A percentile compares a stretch with the other conserved stretches of the same genome.
Evolutionary conservation across 139 green algal species (phyloP).

Genomic region (Micractinium conductrix): DNA sequence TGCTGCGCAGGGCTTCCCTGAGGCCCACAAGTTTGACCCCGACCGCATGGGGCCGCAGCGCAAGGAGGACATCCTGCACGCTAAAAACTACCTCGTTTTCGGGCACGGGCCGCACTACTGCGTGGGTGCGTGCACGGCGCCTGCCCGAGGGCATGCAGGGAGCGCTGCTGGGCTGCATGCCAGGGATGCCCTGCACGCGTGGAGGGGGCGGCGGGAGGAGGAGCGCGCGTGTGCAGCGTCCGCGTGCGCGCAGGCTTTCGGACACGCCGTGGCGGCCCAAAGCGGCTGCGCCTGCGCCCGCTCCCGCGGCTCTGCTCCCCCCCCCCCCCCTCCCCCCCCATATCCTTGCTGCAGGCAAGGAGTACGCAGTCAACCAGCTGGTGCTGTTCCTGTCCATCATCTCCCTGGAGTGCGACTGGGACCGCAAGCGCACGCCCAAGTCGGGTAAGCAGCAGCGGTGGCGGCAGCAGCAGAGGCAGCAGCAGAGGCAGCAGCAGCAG

Average conservation of each 20-base stretch:
- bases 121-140: slow-evolving; percentile 61
- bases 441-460: background rate
- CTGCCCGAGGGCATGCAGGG: background rate
- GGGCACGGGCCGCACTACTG: slow-evolving; percentile 89
- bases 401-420: slow-evolving; percentile 67
- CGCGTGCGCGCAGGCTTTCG: too few species aligned
- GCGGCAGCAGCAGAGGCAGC: too few species aligned
- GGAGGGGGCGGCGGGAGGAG: too few species aligned
- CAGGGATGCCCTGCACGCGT: too few species aligned
- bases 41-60: slow-evolving; percentile 82
- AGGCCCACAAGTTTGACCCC: slow-evolving; percentile 81
- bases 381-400: slow-evolving; percentile 78
- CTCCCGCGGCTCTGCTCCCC: too few species aligned
- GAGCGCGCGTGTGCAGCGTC: too few species aligned
- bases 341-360: slow-evolving; percentile 44
- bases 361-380: slow-evolving; percentile 91
- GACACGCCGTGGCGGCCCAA: too few species aligned
- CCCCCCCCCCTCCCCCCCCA: background rate
- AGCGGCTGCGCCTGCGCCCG: too few species aligned
- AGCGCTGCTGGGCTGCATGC: too few species aligned
- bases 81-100: slow-evolving; percentile 85
- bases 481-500: too few species aligned
- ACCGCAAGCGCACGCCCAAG: slow-evolving; percentile 53
- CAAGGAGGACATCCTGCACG: slow-evolving; percentile 78
- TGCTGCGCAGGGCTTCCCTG: slow-evolving; percentile 71